Percentiles rank a stretch among this genome's conserved stretches.
phyloP scores from a whole-genome alignment of 257 asterid species.

The Solanum piurae region DNA sequence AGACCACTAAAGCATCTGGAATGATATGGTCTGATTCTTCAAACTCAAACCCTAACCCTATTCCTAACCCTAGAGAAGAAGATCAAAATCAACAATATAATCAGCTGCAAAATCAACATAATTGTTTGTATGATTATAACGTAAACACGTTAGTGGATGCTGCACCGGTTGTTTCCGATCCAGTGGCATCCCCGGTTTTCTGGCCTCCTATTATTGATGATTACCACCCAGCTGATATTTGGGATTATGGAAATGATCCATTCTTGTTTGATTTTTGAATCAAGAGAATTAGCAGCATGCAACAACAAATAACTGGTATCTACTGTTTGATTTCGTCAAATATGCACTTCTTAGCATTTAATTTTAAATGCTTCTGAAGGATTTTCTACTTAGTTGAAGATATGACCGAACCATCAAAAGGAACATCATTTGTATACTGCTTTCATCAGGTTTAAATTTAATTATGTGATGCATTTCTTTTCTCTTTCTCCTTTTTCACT shows the following conservation, averaged over 20 bases:
- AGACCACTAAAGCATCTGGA: background rate
- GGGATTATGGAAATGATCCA: conserved; percentile 63
- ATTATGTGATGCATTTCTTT: background rate
- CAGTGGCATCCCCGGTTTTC: conserved; percentile 29
- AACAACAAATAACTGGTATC: too few species aligned
- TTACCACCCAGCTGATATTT: conserved; percentile 25
- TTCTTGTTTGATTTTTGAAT: conserved; percentile 47
- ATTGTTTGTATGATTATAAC: conserved; percentile 17
- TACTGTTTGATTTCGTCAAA: background rate
- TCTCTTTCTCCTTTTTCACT: background rate
- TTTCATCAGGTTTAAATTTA: background rate
- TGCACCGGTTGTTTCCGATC: conserved; percentile 15
- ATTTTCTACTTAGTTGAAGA: background rate
- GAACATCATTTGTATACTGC: background rate
- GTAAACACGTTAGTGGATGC: conserved; percentile 22
- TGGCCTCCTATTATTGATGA: conserved; percentile 61
- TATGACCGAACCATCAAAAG: background rate
- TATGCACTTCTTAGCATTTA: too few species aligned
- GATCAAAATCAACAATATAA: background rate
- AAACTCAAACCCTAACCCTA: conserved; percentile 62
- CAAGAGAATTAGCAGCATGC: background rate
- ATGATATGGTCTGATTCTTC: conserved; percentile 2
- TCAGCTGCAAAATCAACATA: conserved; percentile 5
- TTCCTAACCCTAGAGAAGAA: background rate
- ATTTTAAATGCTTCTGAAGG: background rate